These are phyloP conservation scores for Ascoidea rubescens DNA, from an alignment of 805 yeast species.

Conservation along the genomic window DNA sequence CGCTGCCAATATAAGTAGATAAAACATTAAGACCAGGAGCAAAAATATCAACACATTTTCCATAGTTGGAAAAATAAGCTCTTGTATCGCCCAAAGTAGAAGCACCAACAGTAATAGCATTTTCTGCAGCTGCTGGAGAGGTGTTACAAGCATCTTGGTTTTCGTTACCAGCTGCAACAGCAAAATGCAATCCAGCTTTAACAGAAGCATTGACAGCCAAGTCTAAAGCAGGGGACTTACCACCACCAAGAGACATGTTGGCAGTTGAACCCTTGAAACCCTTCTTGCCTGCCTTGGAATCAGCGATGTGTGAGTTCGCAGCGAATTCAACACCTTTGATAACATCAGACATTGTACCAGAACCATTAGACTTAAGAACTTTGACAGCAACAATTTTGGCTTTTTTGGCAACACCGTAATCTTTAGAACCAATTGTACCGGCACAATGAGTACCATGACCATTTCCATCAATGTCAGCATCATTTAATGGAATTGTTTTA, in stretches of 20 bases:
- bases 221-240: constrained; percentile 77
- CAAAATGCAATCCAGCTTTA: constrained; percentile 77
- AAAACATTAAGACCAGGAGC: constrained; percentile 91
- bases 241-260: constrained; percentile 93
- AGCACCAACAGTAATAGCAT: constrained; percentile 91
- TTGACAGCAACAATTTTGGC: constrained; percentile 74
- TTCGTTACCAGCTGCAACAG: constrained; percentile 95
- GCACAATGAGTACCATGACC: constrained; percentile 98
- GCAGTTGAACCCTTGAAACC: constrained; percentile 79
- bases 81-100: constrained; percentile 77
- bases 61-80: constrained; percentile 93
- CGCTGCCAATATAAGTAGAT: constrained; percentile 73
- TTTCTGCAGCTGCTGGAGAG: constrained; percentile 81
- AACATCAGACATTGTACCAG: constrained; percentile 75
- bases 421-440: constrained; percentile 78
- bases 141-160: constrained; percentile 84
- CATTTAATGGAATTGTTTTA: constrained; percentile 61
- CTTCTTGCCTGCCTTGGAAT: constrained; percentile 34
- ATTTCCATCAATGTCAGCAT: constrained; percentile 63
- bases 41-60: constrained; percentile 89
- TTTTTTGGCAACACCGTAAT: constrained; percentile 75
- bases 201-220: constrained; percentile 85
- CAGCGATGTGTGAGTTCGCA: constrained; percentile 52
- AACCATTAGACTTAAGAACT: constrained; percentile 70
- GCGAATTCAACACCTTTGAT: constrained; percentile 78